phyloP scores from a whole-genome alignment of 768 basidiomycete genomes.

The Clavulina sp. region DNA sequence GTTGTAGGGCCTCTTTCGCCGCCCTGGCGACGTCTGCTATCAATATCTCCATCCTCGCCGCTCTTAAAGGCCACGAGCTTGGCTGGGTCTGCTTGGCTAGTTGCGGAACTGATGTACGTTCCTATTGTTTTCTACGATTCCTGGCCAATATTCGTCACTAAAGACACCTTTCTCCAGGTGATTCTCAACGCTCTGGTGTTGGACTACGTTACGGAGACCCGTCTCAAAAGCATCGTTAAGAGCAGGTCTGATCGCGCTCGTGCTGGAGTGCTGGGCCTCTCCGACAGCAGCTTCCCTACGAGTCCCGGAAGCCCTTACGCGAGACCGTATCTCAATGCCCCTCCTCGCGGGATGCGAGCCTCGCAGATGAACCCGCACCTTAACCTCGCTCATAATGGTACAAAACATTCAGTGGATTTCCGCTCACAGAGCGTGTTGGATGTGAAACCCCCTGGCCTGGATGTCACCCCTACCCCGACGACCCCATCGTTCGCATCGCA shows the following conservation, averaged over 20 bases:
- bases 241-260: neutral
- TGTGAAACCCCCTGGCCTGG: neutral
- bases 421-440: neutral
- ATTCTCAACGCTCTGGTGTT: constrained; percentile 30
- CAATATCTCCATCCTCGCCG: constrained; percentile 30
- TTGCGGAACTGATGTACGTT: constrained; percentile 24
- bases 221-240: neutral
- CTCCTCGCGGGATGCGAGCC: neutral
- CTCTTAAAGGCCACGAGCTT: constrained; percentile 28
- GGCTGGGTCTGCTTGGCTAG: constrained; percentile 31
- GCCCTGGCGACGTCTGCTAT: constrained; percentile 31
- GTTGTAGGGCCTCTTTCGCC: constrained; percentile 25
- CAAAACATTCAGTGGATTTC: neutral
- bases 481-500: too few species aligned
- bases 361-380: neutral
- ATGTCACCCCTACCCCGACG: too few species aligned
- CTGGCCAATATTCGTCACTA: too few species aligned
- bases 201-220: constrained; percentile 27
- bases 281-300: neutral
- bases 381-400: too few species aligned
- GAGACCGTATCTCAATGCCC: neutral
- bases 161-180: too few species aligned
- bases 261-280: neutral
- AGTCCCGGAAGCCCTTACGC: neutral
- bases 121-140: too few species aligned